Evolutionary conservation across 257 asterid species (phyloP), one percentile per base, ranked within the genome.

Genomic region (Thymus mandschuricus): DNA sequence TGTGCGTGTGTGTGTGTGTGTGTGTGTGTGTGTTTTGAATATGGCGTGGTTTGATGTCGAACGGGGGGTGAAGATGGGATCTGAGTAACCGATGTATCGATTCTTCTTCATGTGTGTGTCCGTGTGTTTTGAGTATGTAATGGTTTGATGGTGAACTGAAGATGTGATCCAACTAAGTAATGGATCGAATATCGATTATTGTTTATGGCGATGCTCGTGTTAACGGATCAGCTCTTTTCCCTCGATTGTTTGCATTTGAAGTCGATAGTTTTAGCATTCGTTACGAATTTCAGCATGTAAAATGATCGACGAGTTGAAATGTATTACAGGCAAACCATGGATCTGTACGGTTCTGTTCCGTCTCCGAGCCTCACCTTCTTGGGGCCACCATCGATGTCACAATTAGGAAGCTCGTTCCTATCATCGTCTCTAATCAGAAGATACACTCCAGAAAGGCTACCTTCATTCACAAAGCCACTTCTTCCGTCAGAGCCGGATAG

Each of bases 311-410:
- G 7, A 35, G 5, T 35, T 35, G 40, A 35, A 35, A 35, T 35
- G 65, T 72, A 60, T 80, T 75, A 10, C 83, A 94, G 99, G 90
- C 96, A 89, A 75, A 91, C 98, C 10, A 94, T 94, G 4, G 95
- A 94, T 81, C 69, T 94, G 72, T 94, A 89, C 31, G 81, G 95
- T 50, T 91, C 93, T 51, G 90, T 94, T 60, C 97, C 84, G 10
- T 91, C 98, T 76, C 92, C 95, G 30, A 88, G 89, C 61, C 61
- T 88, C 30, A 81, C 73, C 76, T 88, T 86, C 74, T 83, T 91
- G 5, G 97, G 93, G 70, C 78, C 95, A 44, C 86, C 90, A 46
- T 72, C 97, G 0, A 15, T 89, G 10, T 73, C 92, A 43, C 89
- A 81, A 15, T 49, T 94, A 31, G 82, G 97, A 71, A 88, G 93